Evolutionary conservation across 495 filamentous ascomycete species (phyloP), one percentile per base, ranked within the genome.

Genomic region (Aspergillus bertholletiae): DNA sequence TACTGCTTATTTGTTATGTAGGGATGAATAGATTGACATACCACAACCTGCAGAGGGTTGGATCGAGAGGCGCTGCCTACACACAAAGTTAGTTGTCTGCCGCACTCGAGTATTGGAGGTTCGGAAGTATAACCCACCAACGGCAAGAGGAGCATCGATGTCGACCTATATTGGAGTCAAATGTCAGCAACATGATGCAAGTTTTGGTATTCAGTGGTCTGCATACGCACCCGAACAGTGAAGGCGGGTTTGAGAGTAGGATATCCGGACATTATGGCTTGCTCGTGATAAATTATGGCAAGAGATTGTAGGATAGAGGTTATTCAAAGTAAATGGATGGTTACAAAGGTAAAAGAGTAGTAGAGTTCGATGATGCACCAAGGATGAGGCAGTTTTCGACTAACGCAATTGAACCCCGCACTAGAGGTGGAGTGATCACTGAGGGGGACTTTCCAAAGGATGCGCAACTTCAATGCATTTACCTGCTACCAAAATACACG

Each of bases 191-290:
- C 22, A 28, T 5, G 20, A 20, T 50, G 2, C 47, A 24, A 28
- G 8, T 20, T 6, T 13, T 35, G 0, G 17, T n/a, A 7, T n/a
- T n/a, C n/a, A 8, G 5, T 22, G 34, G 11, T 7, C 4, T 22
- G 7, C 5, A 21, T 15, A 53, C 62, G 20, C 57, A 76, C 75
- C 59, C 63, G 53, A 26, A 79, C 53, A 3, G 74, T 79, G 55
- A 78, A 73, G 17, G 76, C 76, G 7, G 75, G 76, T 53, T 77
- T 59, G 49, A 76, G 63, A 32, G 56, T 53, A 5, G 76, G 76
- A 47, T 69, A 79, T 20, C 58, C 71, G 2, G 74, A 62, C 74
- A 76, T 75, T 52, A 21, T 59, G 59, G 18, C 30, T 58, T n/a
- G 22, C 5, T 22, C 3, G 12, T 49, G 46, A 35, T 32, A 18